A percentile compares a stretch with the other conserved stretches of the same genome.
Evolutionary conservation across 1,139 yeast genomes (phyloP).

Genomic region (Saccharomycopsis hybrid): DNA sequence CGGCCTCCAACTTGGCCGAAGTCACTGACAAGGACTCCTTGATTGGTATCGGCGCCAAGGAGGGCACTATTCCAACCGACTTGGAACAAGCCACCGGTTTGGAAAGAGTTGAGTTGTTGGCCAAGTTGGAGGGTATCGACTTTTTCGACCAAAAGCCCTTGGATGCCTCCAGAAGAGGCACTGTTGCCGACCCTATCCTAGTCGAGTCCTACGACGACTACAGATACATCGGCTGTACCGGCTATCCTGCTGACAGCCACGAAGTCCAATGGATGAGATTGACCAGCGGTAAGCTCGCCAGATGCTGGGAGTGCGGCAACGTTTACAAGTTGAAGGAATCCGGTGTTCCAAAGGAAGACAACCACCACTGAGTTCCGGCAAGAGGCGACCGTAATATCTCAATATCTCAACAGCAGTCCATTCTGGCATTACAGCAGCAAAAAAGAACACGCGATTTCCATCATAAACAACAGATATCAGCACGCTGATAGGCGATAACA

Average conservation of each 20-base stretch:
- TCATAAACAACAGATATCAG: too few relatives aligned
- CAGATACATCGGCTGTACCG: slow-evolving; percentile 97
- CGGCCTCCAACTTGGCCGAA: slow-evolving; percentile 67
- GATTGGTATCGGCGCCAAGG: slow-evolving; percentile 84
- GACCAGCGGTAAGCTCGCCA: slow-evolving; percentile 71
- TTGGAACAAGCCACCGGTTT: slow-evolving; percentile 97
- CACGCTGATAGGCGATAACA: too few relatives aligned
- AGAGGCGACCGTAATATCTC: too few relatives aligned
- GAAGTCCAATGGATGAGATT: slow-evolving; percentile 92
- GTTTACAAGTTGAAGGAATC: slow-evolving; percentile 85
- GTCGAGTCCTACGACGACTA: slow-evolving; percentile 88
- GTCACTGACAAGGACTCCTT: slow-evolving; percentile 76
- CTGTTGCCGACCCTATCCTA: slow-evolving; percentile 78
- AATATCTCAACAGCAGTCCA: too few relatives aligned
- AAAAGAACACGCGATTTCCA: too few relatives aligned
- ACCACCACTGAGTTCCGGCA: slow-evolving; percentile 25
- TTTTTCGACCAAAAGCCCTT: slow-evolving; percentile 89
- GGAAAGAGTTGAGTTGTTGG: slow-evolving; percentile 91
- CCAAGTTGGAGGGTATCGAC: slow-evolving; percentile 93
- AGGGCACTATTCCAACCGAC: slow-evolving; percentile 85
- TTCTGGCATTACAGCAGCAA: too few relatives aligned
- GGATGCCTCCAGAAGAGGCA: slow-evolving; percentile 83
- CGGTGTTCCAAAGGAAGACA: slow-evolving; percentile 68
- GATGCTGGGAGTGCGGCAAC: slow-evolving; percentile 99
- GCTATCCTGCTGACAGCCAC: slow-evolving; percentile 90